Evolutionary conservation across 2,329 filamentous ascomycete genomes (phyloP), one percentile per base, ranked within the genome.

Genomic region (Curvularia sp.): DNA sequence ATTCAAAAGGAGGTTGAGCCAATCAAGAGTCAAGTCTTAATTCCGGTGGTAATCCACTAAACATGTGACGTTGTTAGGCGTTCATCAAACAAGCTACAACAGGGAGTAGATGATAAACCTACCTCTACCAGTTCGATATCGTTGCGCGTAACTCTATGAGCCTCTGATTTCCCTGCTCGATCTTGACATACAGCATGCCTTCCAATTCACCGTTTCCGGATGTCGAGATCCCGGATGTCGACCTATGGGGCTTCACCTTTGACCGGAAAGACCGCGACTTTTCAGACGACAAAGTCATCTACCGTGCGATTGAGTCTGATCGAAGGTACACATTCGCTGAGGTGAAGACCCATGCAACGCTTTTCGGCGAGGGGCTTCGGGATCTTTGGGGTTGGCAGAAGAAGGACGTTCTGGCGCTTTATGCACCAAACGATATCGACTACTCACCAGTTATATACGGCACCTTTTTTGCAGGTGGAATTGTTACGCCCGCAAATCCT

Each of bases 401-500:
- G 72, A 89, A 91, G 67, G 91, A 97, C 71, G 90, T 94, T 1
- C 82, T 97, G 9, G 90, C 85, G 10, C 81, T 97, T 50, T 96
- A 89, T 80, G 87, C 90, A 1, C 90, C 93, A 36, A 97, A 97
- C 75, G 87, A 85, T 74, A 89, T 97, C 71, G 93, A 97, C 74
- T 90, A 89, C 0, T 88, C 91, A 0, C 81, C 88, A 1, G 77
- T 93, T 34, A 91, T 87, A 73, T 91, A 91, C 80, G 93, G 92
- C 28, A 82, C 86, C 4, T 86, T 89, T 65, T 97, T 91, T 89
- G 89, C 91, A 0, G 93, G 92, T 45, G 93, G 90, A 19, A 82
- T 91, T 53, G 80, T 91, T 15, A 92, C 89, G 10, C 92, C 93
- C 0, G 92, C 92, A 2, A 97, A 97, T 72, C 93, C 93, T 9